These are phyloP conservation scores for Lagerstroemia fauriei DNA, from an alignment of 441 rosid species.

Conservation along the genomic window DNA sequence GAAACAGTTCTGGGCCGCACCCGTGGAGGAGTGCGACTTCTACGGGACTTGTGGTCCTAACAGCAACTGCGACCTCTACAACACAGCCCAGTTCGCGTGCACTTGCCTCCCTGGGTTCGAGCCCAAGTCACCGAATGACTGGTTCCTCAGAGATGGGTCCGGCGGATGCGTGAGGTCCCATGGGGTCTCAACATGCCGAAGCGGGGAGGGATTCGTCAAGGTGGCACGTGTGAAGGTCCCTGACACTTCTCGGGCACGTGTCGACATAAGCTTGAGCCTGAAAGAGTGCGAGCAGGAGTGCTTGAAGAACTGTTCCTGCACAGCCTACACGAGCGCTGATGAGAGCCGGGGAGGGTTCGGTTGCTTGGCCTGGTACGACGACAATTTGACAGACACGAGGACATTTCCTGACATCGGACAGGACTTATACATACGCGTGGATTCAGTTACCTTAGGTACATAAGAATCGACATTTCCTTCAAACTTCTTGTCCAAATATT, in stretches of 20 bases:
- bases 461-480: neutral
- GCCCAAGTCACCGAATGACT: constrained; percentile 46
- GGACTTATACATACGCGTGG: constrained; percentile 54
- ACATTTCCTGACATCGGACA: constrained; percentile 43
- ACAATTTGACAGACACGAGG: constrained; percentile 48
- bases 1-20: constrained; percentile 45
- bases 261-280: constrained; percentile 50
- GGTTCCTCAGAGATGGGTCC: constrained; percentile 56
- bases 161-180: constrained; percentile 52
- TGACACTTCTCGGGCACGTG: constrained; percentile 47
- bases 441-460: constrained; percentile 27
- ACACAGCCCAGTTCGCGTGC: constrained; percentile 43
- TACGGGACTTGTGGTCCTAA: constrained; percentile 55
- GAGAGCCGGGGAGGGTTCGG: constrained; percentile 43
- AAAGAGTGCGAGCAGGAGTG: constrained; percentile 52
- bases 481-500: neutral
- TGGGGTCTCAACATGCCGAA: constrained; percentile 40
- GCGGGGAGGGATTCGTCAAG: constrained; percentile 63
- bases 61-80: constrained; percentile 49
- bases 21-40: constrained; percentile 50
- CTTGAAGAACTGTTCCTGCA: constrained; percentile 60
- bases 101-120: constrained; percentile 63
- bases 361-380: constrained; percentile 64
- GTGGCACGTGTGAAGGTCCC: constrained; percentile 54
- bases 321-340: constrained; percentile 59